These are phyloP conservation scores for Venturia carpophila DNA, from an alignment of 2,329 filamentous ascomycete genomes.

Conservation along the genomic window DNA sequence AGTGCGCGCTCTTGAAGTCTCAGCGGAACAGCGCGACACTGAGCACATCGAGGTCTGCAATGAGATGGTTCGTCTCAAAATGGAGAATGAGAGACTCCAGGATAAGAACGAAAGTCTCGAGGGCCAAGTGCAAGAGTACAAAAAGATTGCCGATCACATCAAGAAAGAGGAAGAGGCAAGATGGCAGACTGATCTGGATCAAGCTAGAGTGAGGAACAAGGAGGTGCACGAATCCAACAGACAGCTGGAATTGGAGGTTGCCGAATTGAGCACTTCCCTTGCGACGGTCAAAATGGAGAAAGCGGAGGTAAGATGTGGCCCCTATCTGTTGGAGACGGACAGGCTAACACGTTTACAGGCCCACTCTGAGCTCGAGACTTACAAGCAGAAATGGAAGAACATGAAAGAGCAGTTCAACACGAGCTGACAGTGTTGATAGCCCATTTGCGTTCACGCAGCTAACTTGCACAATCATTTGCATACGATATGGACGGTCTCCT, in stretches of 20 bases:
- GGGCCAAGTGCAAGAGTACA: constrained; percentile 76
- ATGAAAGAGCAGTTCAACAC: constrained; percentile 38
- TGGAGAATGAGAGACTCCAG: constrained; percentile 81
- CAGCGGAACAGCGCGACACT: constrained; percentile 76
- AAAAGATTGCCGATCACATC: constrained; percentile 73
- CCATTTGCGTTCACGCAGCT: neutral
- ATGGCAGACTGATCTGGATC: constrained; percentile 78
- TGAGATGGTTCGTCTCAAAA: constrained; percentile 83
- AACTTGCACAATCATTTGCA: neutral
- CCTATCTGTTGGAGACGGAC: neutral
- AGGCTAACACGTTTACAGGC: constrained; percentile 31
- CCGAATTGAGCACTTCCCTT: constrained; percentile 84
- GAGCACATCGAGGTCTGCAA: constrained; percentile 89
- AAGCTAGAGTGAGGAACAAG: constrained; percentile 83
- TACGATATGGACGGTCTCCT: neutral
- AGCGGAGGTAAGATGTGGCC: constrained; percentile 66
- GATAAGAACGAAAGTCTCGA: constrained; percentile 86
- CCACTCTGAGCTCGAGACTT: constrained; percentile 40
- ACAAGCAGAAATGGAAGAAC: constrained; percentile 43
- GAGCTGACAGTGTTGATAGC: neutral
- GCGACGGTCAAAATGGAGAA: constrained; percentile 92
- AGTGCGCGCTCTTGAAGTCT: constrained; percentile 79
- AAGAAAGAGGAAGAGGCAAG: constrained; percentile 80
- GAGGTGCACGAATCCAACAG: constrained; percentile 93
- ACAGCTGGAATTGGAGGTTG: constrained; percentile 77